Evolutionary conservation across 768 basidiomycete species (phyloP), one percentile per base, ranked within the genome.

Genomic region (Dacryopinax spathularia): DNA sequence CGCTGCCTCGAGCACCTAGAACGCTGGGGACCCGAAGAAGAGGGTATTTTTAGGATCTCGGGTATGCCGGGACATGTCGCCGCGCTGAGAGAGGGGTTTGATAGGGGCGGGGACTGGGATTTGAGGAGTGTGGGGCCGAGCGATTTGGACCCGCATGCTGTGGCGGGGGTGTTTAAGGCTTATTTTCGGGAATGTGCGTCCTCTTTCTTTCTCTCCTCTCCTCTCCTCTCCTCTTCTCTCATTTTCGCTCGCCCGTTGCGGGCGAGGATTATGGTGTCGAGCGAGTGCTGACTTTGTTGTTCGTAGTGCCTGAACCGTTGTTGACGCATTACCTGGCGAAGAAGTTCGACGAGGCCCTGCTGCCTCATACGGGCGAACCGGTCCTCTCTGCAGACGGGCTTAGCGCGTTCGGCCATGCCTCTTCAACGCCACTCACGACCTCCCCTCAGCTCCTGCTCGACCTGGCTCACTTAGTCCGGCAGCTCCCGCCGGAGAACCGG

Each of bases 81-180:
- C 25, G 86, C 82, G 70, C 73, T 96, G 67, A 79, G 88, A 33
- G 76, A 79, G 20, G 90, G 91, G 71, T 95, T 94, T 70, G 91
- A 94, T 72, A 82, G 83, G 25, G 91, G 92, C 64, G 88, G 86
- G 61, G 94, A 97, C 75, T 91, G 86, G 69, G 86, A 92, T 70
- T 82, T 97, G 76, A 75, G 79, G 37, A 82, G 83, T 66, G 88
- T 85, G 66, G 81, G 81, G 60, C 92, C 91, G 27, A 84, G 88
- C 7, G 92, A 97, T 70, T 75, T 97, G 34, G 94, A 97, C 71
- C 94, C 94, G 56, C 92, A 97, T 73, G 90, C 91, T 0, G 93
- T 97, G 6, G 86, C 93, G 20, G 89, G 90, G 27, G 77, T 95
- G 33, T 96, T 95, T 77, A 96, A 95, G 73, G 87, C 90, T 0